Evolutionary conservation across 2,329 filamentous ascomycete genomes (phyloP), one percentile per base, ranked within the genome.

Genomic region (Alternaria incomplexa): DNA sequence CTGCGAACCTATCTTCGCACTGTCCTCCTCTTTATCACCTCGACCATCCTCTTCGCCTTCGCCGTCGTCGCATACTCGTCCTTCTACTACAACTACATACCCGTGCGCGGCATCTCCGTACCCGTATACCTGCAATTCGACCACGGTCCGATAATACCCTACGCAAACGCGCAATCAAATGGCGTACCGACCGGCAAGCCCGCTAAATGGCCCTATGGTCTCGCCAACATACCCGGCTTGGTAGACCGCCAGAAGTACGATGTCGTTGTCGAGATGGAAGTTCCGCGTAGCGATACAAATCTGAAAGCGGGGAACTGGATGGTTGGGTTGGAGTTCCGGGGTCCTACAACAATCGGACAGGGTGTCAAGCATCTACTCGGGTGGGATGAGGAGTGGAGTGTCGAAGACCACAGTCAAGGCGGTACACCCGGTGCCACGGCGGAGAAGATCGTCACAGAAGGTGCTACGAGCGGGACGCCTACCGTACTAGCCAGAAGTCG

Each of bases 241-340:
- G 83, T 20, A 84, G 87, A 50, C 82, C 96, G 65, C 50, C 95
- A 97, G 78, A 86, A 90, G 51, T 99, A 99, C 84, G 93, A 98
- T 78, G 86, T 99, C 45, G 85, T 87, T 6, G 85, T 98, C 2
- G 84, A 88, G 22, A 85, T 99, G 30, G 86, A 87, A 4, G 84
- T 99, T 66, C 96, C 96, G 17, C 89, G 90, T 44, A 96, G 93
- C 3, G 89, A 88, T 0, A 81, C 85, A 2, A 99, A 99, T 73
- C 81, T 91, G 22, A 87, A 86, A 3, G 87, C 87, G 13, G 96
- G 96, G 26, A 98, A 98, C 81, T 98, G 97, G 84, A 99, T 99
- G 96, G 83, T 98, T 17, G 90, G 92, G 50, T 82, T 97, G 15
- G 87, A 89, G 63, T 86, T 97, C 55, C 85, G 92, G 53, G 79